A percentile compares a stretch with the other conserved stretches of the same genome.
Conservation (phyloP, 129 eudicot genomes). For the Lactuca sativa region DNA sequence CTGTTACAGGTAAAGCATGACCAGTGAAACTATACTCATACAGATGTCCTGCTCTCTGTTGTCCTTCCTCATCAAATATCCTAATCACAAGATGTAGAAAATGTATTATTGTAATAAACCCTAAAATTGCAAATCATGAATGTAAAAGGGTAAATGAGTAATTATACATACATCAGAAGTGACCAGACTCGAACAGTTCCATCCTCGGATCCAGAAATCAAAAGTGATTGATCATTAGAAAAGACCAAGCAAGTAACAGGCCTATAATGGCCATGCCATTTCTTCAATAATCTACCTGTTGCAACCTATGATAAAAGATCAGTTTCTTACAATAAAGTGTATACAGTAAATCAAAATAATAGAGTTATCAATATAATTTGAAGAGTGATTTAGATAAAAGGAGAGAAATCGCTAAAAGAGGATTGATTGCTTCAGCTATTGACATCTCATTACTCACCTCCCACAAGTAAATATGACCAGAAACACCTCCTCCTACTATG, state of each 20-base stretch:
- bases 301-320: slow-evolving; percentile 47
- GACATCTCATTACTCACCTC: slow-evolving; percentile 42
- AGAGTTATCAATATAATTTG: too few species aligned
- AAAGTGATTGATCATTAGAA: slow-evolving; percentile 65
- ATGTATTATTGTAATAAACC: neutral
- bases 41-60: slow-evolving; percentile 61
- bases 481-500: slow-evolving; percentile 67
- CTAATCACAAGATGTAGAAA: slow-evolving; percentile 28
- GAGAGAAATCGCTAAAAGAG: neutral
- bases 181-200: slow-evolving; percentile 94
- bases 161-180: slow-evolving; percentile 55
- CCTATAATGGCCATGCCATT: slow-evolving; percentile 94
- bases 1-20: slow-evolving; percentile 82
- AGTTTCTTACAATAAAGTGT: neutral
- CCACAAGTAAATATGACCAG: slow-evolving; percentile 81
- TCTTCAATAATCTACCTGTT: slow-evolving; percentile 80
- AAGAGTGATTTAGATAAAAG: neutral
- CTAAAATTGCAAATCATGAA: neutral
- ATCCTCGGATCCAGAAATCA: slow-evolving; percentile 93
- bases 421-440: too few species aligned
- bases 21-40: slow-evolving; percentile 82
- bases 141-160: neutral
- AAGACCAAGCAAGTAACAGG: slow-evolving; percentile 73
- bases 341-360: too few species aligned
- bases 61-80: slow-evolving; percentile 71